These are phyloP conservation scores for Linum usitatissimum DNA, from an alignment of 345 rosid species.

Conservation along the genomic window DNA sequence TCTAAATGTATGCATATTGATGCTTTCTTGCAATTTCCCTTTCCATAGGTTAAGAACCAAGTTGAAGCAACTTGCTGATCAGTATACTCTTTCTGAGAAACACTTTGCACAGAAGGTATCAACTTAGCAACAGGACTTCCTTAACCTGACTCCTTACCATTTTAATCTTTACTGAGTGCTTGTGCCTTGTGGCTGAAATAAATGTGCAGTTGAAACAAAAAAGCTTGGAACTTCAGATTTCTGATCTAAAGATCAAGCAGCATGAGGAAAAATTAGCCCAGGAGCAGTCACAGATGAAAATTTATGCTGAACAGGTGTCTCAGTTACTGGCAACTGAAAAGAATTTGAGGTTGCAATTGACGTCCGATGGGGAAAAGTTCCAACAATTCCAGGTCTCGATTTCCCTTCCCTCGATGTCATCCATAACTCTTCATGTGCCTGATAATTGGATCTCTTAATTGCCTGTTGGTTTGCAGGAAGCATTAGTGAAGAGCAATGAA, in stretches of 20 bases:
- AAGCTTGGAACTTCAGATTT: conserved; percentile 66
- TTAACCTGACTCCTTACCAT: not conserved
- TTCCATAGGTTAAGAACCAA: conserved; percentile 60
- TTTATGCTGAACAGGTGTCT: conserved; percentile 81
- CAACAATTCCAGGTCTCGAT: conserved; percentile 81
- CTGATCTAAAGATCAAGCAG: conserved; percentile 69
- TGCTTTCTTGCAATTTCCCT: conserved; percentile 8
- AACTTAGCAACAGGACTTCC: not conserved
- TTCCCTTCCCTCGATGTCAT: conserved; percentile 3
- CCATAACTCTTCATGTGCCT: conserved; percentile 1
- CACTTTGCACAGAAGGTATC: conserved; percentile 65
- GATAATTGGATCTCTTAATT: not conserved
- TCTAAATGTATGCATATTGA: not conserved
- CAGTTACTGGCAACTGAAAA: conserved; percentile 81
- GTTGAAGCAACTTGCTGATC: conserved; percentile 84
- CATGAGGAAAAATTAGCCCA: conserved; percentile 73
- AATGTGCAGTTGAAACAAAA: conserved; percentile 74
- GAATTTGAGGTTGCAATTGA: conserved; percentile 67
- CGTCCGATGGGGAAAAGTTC: conserved; percentile 89
- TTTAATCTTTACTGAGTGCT: conserved; percentile 1
- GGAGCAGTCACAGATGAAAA: conserved; percentile 85
- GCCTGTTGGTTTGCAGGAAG: conserved; percentile 50
- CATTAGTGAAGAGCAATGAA: conserved; percentile 80
- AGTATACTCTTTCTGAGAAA: conserved; percentile 68
- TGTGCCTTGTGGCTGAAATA: conserved; percentile 10